Evolutionary conservation across 352 stramenopile genomes (phyloP), one percentile per base, ranked within the genome.

Genomic region (Globisporangium okanoganense): DNA sequence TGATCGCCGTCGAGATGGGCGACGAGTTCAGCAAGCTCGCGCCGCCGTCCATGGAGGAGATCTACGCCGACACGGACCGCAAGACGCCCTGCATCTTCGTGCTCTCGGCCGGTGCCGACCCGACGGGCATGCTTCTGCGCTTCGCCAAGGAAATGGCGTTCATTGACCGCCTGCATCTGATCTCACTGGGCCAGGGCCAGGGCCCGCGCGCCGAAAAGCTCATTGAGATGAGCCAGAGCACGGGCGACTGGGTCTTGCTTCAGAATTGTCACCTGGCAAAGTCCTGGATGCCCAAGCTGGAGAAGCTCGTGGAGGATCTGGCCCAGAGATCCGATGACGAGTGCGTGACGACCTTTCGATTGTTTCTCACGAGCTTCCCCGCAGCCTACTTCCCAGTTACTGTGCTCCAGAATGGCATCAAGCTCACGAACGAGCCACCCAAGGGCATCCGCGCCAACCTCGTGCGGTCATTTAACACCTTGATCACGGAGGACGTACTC

Each of bases 181-280:
- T 98, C 50, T 98, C 93, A 20, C 72, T 98, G 0, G 93, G 92
- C 0, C 93, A 98, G 56, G 94, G 93, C 14, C 94, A 98, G 71
- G 92, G 90, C 1, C 89, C 92, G 5, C 85, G 90, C 5, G 94
- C 93, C 1, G 87, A 97, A 61, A 77, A 90, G 43, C 80, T 98
- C 2, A 97, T 98, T 29, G 81, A 97, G 56, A 78, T 64, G 18
- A 91, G 83, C 24, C 87, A 92, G 20, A 64, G 72, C 5, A 85
- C 79, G 0, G 93, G 92, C 0, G 93, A 98, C 75, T 98, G 94
- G 94, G 93, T 98, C 14, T 58, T 98, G 41, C 68, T 98, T 8
- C 93, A 98, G 54, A 98, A 98, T 56, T 98, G 93, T 65, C 95
- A 98, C 64, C 74, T 98, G 8, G 94, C 93, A 10, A 97, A 97